Base-by-base conservation (phyloP, 192 early-diverging fungal species). In the Phlyctochytrium arcticum region DNA sequence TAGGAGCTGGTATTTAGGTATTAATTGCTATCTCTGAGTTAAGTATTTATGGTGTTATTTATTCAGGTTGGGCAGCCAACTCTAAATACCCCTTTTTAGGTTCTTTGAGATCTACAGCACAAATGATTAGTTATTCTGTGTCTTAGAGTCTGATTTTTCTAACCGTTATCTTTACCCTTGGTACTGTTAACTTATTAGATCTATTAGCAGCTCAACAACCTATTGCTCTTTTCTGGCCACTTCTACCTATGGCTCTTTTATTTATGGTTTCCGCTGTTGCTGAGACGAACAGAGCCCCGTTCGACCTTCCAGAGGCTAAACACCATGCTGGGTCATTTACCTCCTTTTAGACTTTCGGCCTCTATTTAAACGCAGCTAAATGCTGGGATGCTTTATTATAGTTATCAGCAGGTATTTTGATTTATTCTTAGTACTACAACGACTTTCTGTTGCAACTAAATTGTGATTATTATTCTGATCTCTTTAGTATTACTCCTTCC, bases 1-100 rank as follows among this genome's bases (percentile, higher is more conserved):
- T 83, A 70, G 82, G 82, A 50, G 70, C 72, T 71, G 82, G 82
- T 82, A 69, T 83, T 57, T 71, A 75, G 75, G 56, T 83, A 57
- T 34, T 71, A 32, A 36, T 71, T 21, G 70, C 69, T 66, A 71
- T 71, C 32, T 71, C 69, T 73, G 68, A 71, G 66, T 71, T 51
- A 48, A 62, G 70, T 65, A 71, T 71, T 64, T 71, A 71, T 71
- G 69, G 69, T 62, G 60, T 71, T 49, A 72, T 72, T 61, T 73
- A 35, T 48, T 73, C 69, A 46, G 69, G 69, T 65, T 69, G 68
- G 68, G 47, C 70, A 36, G 49, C 69, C 36, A 71, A 78, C 50
- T 61, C 39, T 80, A 77, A 77, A 77, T 79, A 79, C 77, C 66
- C 76, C 35, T 80, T 78, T 58, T 57, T 77, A 59, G 76, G 57